Evolutionary conservation across 352 stramenopile genomes (phyloP).

Genomic region (Globisporangium iwayamae): DNA sequence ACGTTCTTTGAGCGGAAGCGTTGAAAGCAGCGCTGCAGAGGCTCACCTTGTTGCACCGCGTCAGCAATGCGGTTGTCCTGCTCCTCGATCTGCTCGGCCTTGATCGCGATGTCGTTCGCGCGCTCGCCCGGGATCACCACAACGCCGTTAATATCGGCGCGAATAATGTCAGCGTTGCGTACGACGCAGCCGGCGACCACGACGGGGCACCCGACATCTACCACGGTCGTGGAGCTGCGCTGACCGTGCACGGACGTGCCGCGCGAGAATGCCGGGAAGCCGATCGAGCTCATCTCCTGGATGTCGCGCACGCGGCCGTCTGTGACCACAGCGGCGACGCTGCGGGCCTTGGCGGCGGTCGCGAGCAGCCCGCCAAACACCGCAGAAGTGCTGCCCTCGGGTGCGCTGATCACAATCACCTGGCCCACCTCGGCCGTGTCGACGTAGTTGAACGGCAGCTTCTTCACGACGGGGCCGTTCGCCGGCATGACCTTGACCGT

Average conservation of each 20-base stretch:
- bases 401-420: conserved; percentile 77
- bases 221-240: conserved; percentile 53
- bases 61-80: conserved; percentile 77
- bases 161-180: conserved; percentile 76
- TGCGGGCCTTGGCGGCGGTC: conserved; percentile 64
- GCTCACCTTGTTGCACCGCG: conserved; percentile 75
- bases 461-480: conserved; percentile 54
- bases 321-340: conserved; percentile 62
- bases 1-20: conserved; percentile 72
- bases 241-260: conserved; percentile 75
- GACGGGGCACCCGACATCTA: conserved; percentile 64
- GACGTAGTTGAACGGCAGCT: conserved; percentile 75
- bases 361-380: conserved; percentile 76
- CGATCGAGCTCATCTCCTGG: conserved; percentile 62
- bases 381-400: conserved; percentile 38
- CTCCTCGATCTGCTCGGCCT: conserved; percentile 76
- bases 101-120: conserved; percentile 62
- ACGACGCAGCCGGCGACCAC: conserved; percentile 75
- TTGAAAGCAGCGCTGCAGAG: conserved; percentile 71
- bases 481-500: conserved; percentile 74
- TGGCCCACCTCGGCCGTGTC: conserved; percentile 71
- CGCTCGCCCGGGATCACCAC: conserved; percentile 72
- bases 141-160: conserved; percentile 78
- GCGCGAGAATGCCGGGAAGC: conserved; percentile 64
- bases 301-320: conserved; percentile 75